Evolutionary conservation across 2,329 filamentous ascomycete species (phyloP).

Genomic region (Diaporthe sp.): DNA sequence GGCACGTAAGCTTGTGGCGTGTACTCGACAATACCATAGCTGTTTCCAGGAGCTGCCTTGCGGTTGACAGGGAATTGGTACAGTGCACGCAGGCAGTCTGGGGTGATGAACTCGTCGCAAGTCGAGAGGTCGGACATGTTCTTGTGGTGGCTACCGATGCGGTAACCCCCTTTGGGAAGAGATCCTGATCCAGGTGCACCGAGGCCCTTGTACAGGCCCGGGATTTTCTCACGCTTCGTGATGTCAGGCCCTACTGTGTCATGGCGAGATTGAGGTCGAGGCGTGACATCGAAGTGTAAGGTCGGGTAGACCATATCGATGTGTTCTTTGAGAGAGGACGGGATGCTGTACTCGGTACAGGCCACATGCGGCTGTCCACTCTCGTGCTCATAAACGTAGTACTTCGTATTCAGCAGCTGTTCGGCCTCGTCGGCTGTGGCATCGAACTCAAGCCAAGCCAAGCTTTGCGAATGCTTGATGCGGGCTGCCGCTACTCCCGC

Average conservation of each 20-base stretch:
- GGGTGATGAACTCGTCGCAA: slow-evolving; percentile 30
- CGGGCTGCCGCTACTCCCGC: slow-evolving; percentile 32
- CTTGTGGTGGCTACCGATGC: slow-evolving; percentile 26
- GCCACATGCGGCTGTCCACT: slow-evolving; percentile 30
- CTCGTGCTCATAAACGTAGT: slow-evolving; percentile 33
- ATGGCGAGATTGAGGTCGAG: background rate
- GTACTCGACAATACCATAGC: slow-evolving; percentile 35
- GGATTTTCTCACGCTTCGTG: background rate
- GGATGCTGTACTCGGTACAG: slow-evolving; percentile 33
- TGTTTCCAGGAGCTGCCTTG: slow-evolving; percentile 25
- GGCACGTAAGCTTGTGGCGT: slow-evolving; percentile 33
- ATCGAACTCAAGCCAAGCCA: slow-evolving; percentile 33
- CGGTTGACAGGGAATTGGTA: slow-evolving; percentile 30
- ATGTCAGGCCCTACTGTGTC: background rate
- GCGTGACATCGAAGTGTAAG: slow-evolving; percentile 31
- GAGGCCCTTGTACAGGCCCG: slow-evolving; percentile 26
- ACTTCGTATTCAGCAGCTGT: slow-evolving; percentile 33
- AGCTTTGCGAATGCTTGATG: slow-evolving; percentile 30
- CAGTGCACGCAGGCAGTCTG: slow-evolving; percentile 33
- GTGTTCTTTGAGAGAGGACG: slow-evolving; percentile 30
- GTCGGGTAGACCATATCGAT: slow-evolving; percentile 34
- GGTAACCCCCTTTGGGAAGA: slow-evolving; percentile 30
- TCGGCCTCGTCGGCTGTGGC: slow-evolving; percentile 32
- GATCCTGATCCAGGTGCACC: slow-evolving; percentile 30
- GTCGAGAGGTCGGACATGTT: slow-evolving; percentile 27